Base-by-base conservation (phyloP, 352 stramenopile genomes). In the Nothophytophthora sp. region DNA sequence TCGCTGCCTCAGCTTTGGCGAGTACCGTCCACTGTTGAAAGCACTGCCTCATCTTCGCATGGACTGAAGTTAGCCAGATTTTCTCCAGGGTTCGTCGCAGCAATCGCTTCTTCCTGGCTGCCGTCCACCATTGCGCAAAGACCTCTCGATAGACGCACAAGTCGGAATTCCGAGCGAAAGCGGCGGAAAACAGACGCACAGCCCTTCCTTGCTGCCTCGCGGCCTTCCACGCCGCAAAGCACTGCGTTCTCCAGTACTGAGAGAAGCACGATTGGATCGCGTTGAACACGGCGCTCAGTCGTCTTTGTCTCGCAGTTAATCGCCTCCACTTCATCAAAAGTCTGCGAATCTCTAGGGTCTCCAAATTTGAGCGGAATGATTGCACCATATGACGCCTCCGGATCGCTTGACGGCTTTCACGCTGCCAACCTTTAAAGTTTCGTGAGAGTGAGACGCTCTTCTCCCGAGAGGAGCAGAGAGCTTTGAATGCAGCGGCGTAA, bases 31-130 rank as follows among this genome's bases (percentile, higher is more conserved):
- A 89, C 18, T 45, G 51, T 1, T 4, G 32, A 34, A 87, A 82
- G n/a, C 62, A 48, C 9, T 72, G 25, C 24, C 41, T 39, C 50
- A 86, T 50, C 16, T 60, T 63, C 0, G 41, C 30, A 30, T 72
- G 64, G 1, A 85, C 55, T n/a, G 72, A 74, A 2, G 29, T 40
- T 6, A 82, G 24, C 64, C 67, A 76, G 16, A 83, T 70, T 30
- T 60, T 47, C 22, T 74, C 58, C 0, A 79, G 23, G 7, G 55
- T 73, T 13, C 50, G 57, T 5, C 70, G 49, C 2, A 88, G 45
- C 2, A 84, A 56, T 5, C 50, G 22, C 3, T 58, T 63, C 33
- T 29, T 60, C 30, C 43, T 53, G 9, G 51, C 38, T 5, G 66
- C 16, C 8, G 40, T 52, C 33, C 43, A 53, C 73, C 73, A 83